Evolutionary conservation across 129 eudicot species (phyloP).

Genomic region (Solidago caesia): DNA sequence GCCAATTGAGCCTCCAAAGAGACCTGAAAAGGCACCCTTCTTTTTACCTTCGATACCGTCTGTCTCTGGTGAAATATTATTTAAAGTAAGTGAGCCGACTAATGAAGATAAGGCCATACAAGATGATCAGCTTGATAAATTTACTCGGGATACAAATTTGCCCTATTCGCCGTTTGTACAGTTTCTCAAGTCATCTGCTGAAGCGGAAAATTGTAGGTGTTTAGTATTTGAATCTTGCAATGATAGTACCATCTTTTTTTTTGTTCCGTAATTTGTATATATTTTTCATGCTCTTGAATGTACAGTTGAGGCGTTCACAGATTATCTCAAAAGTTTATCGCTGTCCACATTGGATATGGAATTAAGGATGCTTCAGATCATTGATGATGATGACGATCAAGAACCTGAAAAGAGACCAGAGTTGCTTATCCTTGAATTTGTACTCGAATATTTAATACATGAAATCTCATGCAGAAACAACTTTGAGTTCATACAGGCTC

Average conservation of each 20-base stretch:
- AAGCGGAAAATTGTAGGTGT: constrained; percentile 64
- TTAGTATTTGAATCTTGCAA: not conserved
- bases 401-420: constrained; percentile 62
- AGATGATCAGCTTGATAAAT: constrained; percentile 28
- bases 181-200: constrained; percentile 54
- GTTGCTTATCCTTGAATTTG: constrained; percentile 55
- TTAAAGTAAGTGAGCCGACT: constrained; percentile 43
- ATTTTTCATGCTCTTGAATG: not conserved
- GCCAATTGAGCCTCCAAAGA: constrained; percentile 94
- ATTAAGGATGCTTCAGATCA: constrained; percentile 90
- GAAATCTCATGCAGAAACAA: constrained; percentile 81
- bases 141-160: constrained; percentile 26
- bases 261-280: not conserved
- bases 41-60: constrained; percentile 90
- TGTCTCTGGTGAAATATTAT: constrained; percentile 80
- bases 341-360: constrained; percentile 90
- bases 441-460: constrained; percentile 77
- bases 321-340: constrained; percentile 75
- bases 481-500: constrained; percentile 85
- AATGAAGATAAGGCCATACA: constrained; percentile 45
- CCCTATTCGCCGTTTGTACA: constrained; percentile 67
- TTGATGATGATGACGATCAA: constrained; percentile 77
- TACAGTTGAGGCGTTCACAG: constrained; percentile 77
- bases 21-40: constrained; percentile 90
- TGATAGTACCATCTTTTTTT: not conserved